A percentile compares a stretch with the other conserved stretches of the same genome.
These are phyloP conservation scores for Ogataea minuta DNA, from an alignment of 805 yeast species.

Conservation along the genomic window DNA sequence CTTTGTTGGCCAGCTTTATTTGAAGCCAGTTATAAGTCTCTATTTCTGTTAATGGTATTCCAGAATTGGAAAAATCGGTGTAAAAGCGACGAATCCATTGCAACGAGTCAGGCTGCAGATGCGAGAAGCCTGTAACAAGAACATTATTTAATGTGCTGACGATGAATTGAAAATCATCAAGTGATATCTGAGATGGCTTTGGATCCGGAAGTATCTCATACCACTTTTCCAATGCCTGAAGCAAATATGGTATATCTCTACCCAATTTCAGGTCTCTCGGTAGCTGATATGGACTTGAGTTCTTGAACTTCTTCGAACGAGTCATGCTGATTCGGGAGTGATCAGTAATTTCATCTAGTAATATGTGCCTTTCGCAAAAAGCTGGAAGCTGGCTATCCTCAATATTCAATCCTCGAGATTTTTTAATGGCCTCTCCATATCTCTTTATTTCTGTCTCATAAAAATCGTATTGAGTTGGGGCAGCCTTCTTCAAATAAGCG, in stretches of 20 bases:
- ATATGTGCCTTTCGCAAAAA: background rate
- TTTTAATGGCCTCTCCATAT: conserved; percentile 1
- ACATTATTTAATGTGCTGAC: background rate
- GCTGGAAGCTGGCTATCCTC: background rate
- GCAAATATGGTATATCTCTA: background rate
- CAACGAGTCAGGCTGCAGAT: background rate
- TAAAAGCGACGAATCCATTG: conserved; percentile 13
- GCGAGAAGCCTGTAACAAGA: background rate
- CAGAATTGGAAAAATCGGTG: conserved; percentile 2
- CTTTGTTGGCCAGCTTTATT: conserved; percentile 1
- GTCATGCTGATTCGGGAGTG: conserved; percentile 3
- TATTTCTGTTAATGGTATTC: conserved; percentile 12
- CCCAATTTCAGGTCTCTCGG: background rate
- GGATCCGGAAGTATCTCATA: conserved; percentile 1
- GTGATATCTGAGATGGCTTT: background rate
- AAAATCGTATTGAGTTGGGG: background rate
- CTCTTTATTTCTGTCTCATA: background rate
- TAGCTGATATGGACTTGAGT: background rate
- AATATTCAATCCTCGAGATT: background rate
- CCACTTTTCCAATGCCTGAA: conserved; percentile 3
- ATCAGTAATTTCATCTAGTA: conserved; percentile 6
- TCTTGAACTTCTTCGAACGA: background rate
- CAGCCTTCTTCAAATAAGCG: background rate
- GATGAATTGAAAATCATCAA: conserved; percentile 1
- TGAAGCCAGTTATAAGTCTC: conserved; percentile 15